A percentile compares a stretch with the other conserved stretches of the same genome.
phyloP scores from a whole-genome alignment of 768 basidiomycete species.

The Hericium coralloides region DNA sequence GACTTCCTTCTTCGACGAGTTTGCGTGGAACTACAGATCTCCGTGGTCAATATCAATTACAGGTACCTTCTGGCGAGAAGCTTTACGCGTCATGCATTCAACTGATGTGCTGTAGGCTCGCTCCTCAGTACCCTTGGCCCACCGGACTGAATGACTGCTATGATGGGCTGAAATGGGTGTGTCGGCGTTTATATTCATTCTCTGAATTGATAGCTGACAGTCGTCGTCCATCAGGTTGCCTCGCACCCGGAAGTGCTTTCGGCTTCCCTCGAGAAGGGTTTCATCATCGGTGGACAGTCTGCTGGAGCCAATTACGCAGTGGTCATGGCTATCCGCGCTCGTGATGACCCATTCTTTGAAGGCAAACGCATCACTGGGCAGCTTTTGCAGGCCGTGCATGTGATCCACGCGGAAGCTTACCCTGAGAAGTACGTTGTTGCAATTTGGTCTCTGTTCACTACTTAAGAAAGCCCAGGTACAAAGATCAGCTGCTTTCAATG shows the following conservation, averaged over 20 bases:
- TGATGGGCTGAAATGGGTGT: not conserved
- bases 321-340: not conserved
- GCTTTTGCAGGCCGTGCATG: not conserved
- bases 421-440: not conserved
- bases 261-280: too few species aligned
- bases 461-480: too few species aligned
- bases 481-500: not conserved
- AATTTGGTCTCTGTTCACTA: too few species aligned
- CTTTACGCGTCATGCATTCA: not conserved
- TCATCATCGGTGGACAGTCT: too few species aligned
- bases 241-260: not conserved
- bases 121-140: too few species aligned
- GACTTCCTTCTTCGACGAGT: too few species aligned
- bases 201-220: not conserved
- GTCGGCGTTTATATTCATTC: too few species aligned
- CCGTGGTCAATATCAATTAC: too few species aligned
- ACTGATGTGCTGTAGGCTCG: not conserved
- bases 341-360: too few species aligned
- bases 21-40: too few species aligned
- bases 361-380: not conserved
- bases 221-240: not conserved
- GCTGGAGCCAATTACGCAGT: not conserved
- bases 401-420: not conserved
- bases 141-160: too few species aligned
- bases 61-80: not conserved